Evolutionary conservation across 1,284 basidiomycete genomes (phyloP).

Genomic region (Ceratobasidium theobromae): DNA sequence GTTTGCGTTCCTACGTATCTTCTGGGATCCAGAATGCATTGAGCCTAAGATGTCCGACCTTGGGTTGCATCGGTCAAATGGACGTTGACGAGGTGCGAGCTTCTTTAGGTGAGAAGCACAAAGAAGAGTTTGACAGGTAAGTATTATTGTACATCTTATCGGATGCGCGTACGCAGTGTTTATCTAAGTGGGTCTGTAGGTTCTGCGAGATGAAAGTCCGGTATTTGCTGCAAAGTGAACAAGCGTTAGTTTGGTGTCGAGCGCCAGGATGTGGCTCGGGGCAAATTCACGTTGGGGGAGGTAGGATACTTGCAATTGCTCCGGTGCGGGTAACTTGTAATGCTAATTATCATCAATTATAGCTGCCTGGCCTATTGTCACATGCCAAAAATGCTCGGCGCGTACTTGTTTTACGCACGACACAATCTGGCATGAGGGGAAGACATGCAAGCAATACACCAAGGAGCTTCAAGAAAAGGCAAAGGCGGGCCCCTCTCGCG

Average conservation of each 20-base stretch:
- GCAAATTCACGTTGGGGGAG: constrained; percentile 23
- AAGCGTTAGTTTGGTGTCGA: constrained; percentile 5
- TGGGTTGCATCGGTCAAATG: background rate
- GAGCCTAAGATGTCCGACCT: background rate
- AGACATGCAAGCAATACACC: constrained; percentile 2
- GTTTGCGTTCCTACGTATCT: background rate
- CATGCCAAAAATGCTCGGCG: constrained; percentile 4
- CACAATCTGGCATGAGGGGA: constrained; percentile 12
- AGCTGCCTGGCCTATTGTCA: background rate
- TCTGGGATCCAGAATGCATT: background rate
- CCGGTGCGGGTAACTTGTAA: too few relatives aligned
- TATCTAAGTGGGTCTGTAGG: background rate
- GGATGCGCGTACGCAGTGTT: background rate
- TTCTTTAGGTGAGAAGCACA: background rate
- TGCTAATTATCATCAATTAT: too few relatives aligned
- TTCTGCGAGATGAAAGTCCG: constrained; percentile 11
- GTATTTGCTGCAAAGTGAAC: background rate
- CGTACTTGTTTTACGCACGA: constrained; percentile 14
- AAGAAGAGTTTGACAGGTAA: constrained; percentile 1
- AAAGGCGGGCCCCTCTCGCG: background rate
- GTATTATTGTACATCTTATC: background rate
- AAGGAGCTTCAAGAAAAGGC: background rate
- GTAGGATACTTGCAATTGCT: background rate
- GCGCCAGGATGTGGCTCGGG: constrained; percentile 19
- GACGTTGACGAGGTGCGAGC: constrained; percentile 4